Evolutionary conservation across 306 rosid species (phyloP), one percentile per base, ranked within the genome.

Genomic region (Prunus dulcis): DNA sequence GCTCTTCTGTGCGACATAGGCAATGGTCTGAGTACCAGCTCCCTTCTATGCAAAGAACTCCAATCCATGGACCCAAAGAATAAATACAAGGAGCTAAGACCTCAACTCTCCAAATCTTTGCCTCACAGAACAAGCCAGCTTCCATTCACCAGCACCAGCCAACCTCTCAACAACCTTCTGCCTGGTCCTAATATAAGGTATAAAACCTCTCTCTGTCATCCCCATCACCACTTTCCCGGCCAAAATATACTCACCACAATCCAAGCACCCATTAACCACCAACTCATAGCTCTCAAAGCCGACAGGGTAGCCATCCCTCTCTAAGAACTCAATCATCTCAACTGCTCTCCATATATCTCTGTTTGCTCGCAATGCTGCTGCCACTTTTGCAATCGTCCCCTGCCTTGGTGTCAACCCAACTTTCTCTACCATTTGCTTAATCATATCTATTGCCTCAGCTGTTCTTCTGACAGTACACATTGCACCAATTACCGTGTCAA

Each of bases 241-340:
- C 78, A 92, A 85, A 86, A 89, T 82, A 78, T 86, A 89, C 81
- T 94, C 95, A 0, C 46, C 76, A 67, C 65, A 81, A 88, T 90
- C 98, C 82, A 92, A 72, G 80, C 97, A 91, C 60, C 94, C 97
- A 72, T 93, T 85, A 74, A 78, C 82, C 43, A 85, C 89, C 68
- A 79, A n/a, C 82, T 94, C 96, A 30, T 94, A 87, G 87, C 88
- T 79, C 87, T 90, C 94, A 73, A 92, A 94, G 67, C 89, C 96
- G 19, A 91, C 77, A 76, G 60, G 50, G n/a, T 38, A 67, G 53
- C 79, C 84, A 83, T 86, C 85, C 81, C 55, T 83, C 82, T 88
- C 93, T 80, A 93, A 75, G 71, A 91, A 82, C 53, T 80, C 89
- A 77, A 90, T 82, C 77, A 87, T 60, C 84, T 89, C 89, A 71